Conservation (phyloP, 2,329 filamentous ascomycete species). For the Sporothrix inflata region DNA sequence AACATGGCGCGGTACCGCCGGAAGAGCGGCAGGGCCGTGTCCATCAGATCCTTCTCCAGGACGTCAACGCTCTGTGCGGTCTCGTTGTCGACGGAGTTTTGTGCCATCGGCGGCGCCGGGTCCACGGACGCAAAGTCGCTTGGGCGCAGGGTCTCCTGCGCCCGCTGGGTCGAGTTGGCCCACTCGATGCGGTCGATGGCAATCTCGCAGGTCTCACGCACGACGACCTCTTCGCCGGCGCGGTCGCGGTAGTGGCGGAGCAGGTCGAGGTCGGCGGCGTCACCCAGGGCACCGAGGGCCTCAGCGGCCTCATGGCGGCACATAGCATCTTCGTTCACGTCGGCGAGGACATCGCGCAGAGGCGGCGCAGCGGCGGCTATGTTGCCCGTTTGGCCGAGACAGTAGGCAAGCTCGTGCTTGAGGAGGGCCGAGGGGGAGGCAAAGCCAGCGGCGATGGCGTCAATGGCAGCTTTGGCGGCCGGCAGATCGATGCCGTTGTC, state of each 20-base stretch:
- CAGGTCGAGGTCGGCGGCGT: slow-evolving; percentile 72
- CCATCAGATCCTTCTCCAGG: slow-evolving; percentile 76
- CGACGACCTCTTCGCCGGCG: slow-evolving; percentile 72
- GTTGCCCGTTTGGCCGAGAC: slow-evolving; percentile 87
- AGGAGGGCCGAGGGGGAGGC: slow-evolving; percentile 82
- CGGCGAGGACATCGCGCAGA: slow-evolving; percentile 72
- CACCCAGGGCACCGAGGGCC: slow-evolving; percentile 84
- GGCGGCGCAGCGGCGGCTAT: slow-evolving; percentile 68
- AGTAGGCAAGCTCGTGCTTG: slow-evolving; percentile 97
- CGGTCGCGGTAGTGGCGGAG: slow-evolving; percentile 75
- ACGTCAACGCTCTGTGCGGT: slow-evolving; percentile 52
- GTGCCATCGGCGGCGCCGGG: slow-evolving; percentile 84
- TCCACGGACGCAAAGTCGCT: slow-evolving; percentile 97
- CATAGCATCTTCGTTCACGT: slow-evolving; percentile 88
- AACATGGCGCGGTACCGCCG: slow-evolving; percentile 98
- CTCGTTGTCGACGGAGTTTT: slow-evolving; percentile 47
- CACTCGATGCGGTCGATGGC: slow-evolving; percentile 92
- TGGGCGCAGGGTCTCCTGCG: slow-evolving; percentile 67
- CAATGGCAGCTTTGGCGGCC: slow-evolving; percentile 61
- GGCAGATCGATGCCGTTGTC: slow-evolving; percentile 20
- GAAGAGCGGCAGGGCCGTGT: slow-evolving; percentile 80
- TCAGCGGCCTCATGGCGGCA: slow-evolving; percentile 96
- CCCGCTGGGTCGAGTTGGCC: slow-evolving; percentile 76
- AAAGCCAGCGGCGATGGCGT: slow-evolving; percentile 88
- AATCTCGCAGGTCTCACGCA: slow-evolving; percentile 97